Evolutionary conservation across 495 filamentous ascomycete genomes (phyloP).

Genomic region (Aspergillus haitiensis): DNA sequence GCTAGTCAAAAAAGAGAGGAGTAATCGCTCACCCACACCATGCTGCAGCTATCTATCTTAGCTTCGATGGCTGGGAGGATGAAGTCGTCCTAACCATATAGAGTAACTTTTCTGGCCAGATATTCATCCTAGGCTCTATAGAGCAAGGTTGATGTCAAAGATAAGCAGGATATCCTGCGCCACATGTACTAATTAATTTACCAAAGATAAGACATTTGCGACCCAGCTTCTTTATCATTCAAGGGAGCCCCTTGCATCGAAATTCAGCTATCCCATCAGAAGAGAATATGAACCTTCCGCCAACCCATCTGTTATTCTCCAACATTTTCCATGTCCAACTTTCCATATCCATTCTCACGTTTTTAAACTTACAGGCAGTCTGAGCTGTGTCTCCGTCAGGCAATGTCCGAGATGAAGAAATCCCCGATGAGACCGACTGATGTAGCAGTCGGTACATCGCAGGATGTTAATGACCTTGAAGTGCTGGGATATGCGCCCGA

Average conservation of each 20-base stretch:
- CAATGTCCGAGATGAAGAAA: not conserved
- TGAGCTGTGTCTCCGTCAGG: not conserved
- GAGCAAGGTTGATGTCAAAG: not conserved
- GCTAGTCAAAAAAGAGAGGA: too few species aligned
- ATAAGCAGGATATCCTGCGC: not conserved
- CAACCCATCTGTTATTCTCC: too few species aligned
- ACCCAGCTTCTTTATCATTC: not conserved
- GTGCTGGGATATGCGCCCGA: conserved; percentile 41
- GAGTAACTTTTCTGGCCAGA: not conserved
- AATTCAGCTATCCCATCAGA: not conserved
- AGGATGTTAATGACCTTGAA: conserved; percentile 29
- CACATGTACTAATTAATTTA: not conserved
- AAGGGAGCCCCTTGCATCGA: not conserved
- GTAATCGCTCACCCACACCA: too few species aligned
- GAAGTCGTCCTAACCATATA: not conserved
- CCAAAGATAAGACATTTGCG: not conserved
- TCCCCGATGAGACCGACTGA: not conserved
- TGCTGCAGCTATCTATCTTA: not conserved
- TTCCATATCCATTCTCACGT: not conserved
- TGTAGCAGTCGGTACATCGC: not conserved
- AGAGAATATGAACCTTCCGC: not conserved
- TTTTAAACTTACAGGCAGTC: not conserved
- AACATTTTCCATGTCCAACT: too few species aligned
- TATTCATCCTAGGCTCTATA: not conserved
- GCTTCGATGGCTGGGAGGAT: not conserved